Evolutionary conservation across 1,139 yeast species (phyloP).

Genomic region (Geotrichum aggregatum): DNA sequence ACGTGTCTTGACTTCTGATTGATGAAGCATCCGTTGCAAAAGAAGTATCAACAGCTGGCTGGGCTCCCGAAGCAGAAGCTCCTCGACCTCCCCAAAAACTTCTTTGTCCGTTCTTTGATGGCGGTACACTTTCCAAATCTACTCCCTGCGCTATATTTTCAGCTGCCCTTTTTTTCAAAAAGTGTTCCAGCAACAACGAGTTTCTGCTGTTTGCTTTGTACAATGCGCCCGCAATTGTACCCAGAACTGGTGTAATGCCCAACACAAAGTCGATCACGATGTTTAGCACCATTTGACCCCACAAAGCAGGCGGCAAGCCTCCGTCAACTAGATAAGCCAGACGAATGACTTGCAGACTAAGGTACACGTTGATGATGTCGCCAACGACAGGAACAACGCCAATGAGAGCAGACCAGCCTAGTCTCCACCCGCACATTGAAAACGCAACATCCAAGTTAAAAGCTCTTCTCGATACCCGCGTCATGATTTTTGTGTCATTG

Average conservation of each 20-base stretch:
- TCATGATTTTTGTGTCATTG: conserved; percentile 51
- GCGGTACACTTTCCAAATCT: neutral
- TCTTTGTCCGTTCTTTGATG: no score
- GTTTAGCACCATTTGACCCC: conserved; percentile 55
- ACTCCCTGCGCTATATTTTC: conserved; percentile 14
- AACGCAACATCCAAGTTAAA: conserved; percentile 62
- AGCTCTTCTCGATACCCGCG: conserved; percentile 53
- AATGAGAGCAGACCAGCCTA: conserved; percentile 71
- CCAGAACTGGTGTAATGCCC: conserved; percentile 70
- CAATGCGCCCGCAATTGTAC: conserved; percentile 61
- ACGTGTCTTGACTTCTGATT: neutral
- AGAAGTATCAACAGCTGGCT: neutral
- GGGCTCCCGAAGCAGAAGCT: neutral
- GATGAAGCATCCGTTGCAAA: neutral
- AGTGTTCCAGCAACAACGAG: conserved; percentile 53
- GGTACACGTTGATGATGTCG: conserved; percentile 47
- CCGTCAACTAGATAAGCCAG: conserved; percentile 58
- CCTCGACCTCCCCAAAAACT: neutral
- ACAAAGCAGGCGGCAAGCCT: conserved; percentile 53
- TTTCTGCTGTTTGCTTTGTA: conserved; percentile 76
- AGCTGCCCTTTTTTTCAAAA: conserved; percentile 16
- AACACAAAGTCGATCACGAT: conserved; percentile 60
- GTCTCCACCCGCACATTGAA: conserved; percentile 57
- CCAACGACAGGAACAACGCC: conserved; percentile 68
- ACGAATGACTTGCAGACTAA: conserved; percentile 50